phyloP scores from a whole-genome alignment of 768 basidiomycete species.

The Rhodosporidiobolus odoratus region DNA sequence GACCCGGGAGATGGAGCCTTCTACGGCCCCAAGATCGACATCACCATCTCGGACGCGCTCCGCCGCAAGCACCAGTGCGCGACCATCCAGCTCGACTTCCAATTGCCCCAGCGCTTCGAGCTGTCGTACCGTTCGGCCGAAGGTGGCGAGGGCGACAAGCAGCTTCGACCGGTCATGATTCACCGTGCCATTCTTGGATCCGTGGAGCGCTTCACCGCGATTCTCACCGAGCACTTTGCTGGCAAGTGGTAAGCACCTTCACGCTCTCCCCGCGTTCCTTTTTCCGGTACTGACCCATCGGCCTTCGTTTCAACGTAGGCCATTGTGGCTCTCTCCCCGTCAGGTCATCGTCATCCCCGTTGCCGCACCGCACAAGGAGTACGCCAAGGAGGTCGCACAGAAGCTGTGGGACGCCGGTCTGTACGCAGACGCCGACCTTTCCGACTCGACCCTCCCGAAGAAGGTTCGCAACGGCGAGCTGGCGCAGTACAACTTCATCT shows the following conservation, averaged over 20 bases:
- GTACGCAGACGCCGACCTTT: conserved; percentile 87
- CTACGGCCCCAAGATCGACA: conserved; percentile 99
- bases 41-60: conserved; percentile 88
- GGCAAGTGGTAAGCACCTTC: conserved; percentile 75
- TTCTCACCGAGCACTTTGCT: conserved; percentile 92
- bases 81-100: conserved; percentile 98
- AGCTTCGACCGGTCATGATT: conserved; percentile 81
- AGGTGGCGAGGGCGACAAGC: conserved; percentile 57
- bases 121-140: conserved; percentile 76
- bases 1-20: conserved; percentile 98
- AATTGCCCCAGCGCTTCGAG: conserved; percentile 93
- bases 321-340: conserved; percentile 97
- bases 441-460: conserved; percentile 86
- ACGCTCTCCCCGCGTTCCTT: neutral
- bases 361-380: conserved; percentile 74
- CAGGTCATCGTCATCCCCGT: conserved; percentile 94
- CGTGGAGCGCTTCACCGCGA: conserved; percentile 91
- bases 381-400: conserved; percentile 73
- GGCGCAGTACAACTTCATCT: conserved; percentile 95
- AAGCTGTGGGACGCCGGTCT: conserved; percentile 65
- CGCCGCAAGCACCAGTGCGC: conserved; percentile 94
- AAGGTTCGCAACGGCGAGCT: conserved; percentile 97
- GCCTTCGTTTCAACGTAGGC: conserved; percentile 54
- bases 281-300: neutral
- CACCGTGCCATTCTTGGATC: conserved; percentile 93